Percentiles rank a stretch among this genome's conserved stretches.
phyloP scores from a whole-genome alignment of 2,329 filamentous ascomycete genomes.

The Pseudogymnoascus sp. region DNA sequence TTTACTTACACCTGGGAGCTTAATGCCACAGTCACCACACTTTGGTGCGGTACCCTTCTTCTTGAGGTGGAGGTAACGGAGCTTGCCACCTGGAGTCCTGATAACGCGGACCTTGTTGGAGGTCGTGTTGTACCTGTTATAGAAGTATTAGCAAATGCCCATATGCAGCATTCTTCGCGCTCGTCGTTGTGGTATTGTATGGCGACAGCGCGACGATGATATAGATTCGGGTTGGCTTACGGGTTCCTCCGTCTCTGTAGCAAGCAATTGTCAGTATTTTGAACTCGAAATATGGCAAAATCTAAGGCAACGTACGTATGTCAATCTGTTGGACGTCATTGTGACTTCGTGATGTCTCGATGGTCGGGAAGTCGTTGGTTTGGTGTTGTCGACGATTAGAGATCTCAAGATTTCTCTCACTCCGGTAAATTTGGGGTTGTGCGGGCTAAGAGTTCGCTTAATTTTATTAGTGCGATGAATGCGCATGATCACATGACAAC shows the following conservation, averaged over 20 bases:
- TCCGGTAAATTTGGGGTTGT: slow-evolving; percentile 32
- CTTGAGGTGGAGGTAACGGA: slow-evolving; percentile 98
- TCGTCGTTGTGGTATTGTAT: not conserved
- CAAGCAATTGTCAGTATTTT: slow-evolving; percentile 11
- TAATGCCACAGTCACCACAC: slow-evolving; percentile 97
- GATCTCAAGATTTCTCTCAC: slow-evolving; percentile 11
- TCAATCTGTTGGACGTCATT: slow-evolving; percentile 44
- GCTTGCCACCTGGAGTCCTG: slow-evolving; percentile 93
- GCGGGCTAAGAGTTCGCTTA: slow-evolving; percentile 26
- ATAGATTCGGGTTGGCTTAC: slow-evolving; percentile 45
- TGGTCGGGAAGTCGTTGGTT: slow-evolving; percentile 31
- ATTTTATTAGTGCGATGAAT: slow-evolving; percentile 4
- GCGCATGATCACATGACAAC: not conserved
- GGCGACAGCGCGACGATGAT: not conserved
- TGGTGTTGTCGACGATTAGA: slow-evolving; percentile 29
- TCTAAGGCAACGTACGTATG: slow-evolving; percentile 21
- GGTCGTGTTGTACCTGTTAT: slow-evolving; percentile 83
- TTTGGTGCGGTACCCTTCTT: slow-evolving; percentile 97
- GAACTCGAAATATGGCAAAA: not conserved
- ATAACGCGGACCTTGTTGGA: slow-evolving; percentile 94
- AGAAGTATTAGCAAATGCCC: slow-evolving; percentile 6
- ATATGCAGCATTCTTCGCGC: slow-evolving; percentile 3
- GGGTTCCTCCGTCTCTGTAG: slow-evolving; percentile 60
- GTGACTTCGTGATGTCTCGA: slow-evolving; percentile 34
- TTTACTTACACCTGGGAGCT: slow-evolving; percentile 89